phyloP scores from a whole-genome alignment of 2,329 filamentous ascomycete genomes.

The Myotisia sp. region DNA sequence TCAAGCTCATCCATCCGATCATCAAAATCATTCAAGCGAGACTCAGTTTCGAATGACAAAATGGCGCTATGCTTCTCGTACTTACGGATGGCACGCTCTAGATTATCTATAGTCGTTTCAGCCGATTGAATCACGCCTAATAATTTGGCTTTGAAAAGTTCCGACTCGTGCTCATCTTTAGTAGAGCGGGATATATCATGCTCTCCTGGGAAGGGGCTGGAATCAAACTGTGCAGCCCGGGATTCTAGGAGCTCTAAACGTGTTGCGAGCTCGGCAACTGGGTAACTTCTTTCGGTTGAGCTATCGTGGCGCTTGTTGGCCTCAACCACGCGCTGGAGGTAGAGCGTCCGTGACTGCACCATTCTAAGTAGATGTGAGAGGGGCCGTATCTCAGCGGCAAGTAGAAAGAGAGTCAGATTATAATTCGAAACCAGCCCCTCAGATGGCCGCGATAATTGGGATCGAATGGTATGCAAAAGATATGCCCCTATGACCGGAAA shows the following conservation, averaged over 20 bases:
- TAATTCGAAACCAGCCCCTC: conserved; percentile 84
- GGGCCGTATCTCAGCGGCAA: conserved; percentile 74
- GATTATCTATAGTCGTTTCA: conserved; percentile 73
- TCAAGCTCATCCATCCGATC: conserved; percentile 60
- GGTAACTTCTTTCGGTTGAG: conserved; percentile 9
- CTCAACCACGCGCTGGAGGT: conserved; percentile 59
- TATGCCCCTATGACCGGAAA: conserved; percentile 69
- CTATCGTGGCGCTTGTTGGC: conserved; percentile 19
- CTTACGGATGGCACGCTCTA: conserved; percentile 74
- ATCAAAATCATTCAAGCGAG: conserved; percentile 58
- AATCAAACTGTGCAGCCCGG: too few species aligned
- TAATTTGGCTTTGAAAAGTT: conserved; percentile 9
- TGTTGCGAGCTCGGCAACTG: conserved; percentile 43
- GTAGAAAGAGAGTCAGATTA: conserved; percentile 79
- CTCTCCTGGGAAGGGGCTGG: too few species aligned
- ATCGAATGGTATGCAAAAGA: conserved; percentile 65
- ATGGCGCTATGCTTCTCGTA: conserved; percentile 81
- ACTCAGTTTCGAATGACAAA: conserved; percentile 60
- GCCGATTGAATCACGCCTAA: too few species aligned
- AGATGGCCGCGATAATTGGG: conserved; percentile 65
- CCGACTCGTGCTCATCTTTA: conserved; percentile 12
- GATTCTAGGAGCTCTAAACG: conserved; percentile 59
- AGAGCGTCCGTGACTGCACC: conserved; percentile 61
- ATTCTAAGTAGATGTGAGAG: conserved; percentile 69
- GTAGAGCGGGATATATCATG: too few species aligned